A percentile compares a stretch with the other conserved stretches of the same genome.
phyloP scores from a whole-genome alignment of 306 rosid genomes.

The Gynostemma pentaphyllum region DNA sequence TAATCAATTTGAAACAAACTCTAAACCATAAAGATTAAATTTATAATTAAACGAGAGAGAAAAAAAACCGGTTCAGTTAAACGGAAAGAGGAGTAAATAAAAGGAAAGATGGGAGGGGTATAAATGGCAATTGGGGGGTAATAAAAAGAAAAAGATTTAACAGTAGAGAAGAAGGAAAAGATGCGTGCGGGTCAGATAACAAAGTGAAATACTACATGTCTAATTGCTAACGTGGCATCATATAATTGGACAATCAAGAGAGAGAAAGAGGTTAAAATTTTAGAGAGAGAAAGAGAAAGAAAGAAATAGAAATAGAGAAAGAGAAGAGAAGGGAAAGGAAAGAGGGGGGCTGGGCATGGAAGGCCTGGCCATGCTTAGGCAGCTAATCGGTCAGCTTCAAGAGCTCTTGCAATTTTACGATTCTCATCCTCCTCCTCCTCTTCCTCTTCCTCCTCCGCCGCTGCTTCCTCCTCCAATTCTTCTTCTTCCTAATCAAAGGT shows the following conservation, averaged over 20 bases:
- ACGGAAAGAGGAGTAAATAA: background rate
- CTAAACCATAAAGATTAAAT: no score
- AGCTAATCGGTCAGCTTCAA: constrained; percentile 77
- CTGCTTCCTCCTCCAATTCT: constrained; percentile 14
- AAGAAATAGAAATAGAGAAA: background rate
- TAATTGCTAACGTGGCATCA: constrained; percentile 26
- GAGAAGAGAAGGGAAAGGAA: background rate
- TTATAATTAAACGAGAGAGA: background rate
- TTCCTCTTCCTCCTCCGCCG: constrained; percentile 5
- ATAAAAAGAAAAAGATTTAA: constrained; percentile 7
- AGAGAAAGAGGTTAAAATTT: constrained; percentile 5
- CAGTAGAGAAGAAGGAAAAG: background rate
- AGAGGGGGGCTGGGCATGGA: constrained; percentile 39
- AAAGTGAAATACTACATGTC: no score
- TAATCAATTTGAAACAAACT: no score
- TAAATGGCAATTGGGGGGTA: background rate
- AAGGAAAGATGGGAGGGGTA: constrained; percentile 3
- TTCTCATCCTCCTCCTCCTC: constrained; percentile 19
- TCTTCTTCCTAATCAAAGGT: constrained; percentile 40
- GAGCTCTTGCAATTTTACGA: constrained; percentile 38
- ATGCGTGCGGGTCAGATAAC: constrained; percentile 28
- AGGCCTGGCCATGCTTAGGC: constrained; percentile 75
- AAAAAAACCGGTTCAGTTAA: background rate
- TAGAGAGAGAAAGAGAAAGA: background rate
- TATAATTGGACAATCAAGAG: constrained; percentile 6